Percentiles rank a stretch among this genome's conserved stretches.
These are phyloP conservation scores for Backusella tuberculispora DNA, from an alignment of 192 early-diverging fungal genomes.

Conservation along the genomic window DNA sequence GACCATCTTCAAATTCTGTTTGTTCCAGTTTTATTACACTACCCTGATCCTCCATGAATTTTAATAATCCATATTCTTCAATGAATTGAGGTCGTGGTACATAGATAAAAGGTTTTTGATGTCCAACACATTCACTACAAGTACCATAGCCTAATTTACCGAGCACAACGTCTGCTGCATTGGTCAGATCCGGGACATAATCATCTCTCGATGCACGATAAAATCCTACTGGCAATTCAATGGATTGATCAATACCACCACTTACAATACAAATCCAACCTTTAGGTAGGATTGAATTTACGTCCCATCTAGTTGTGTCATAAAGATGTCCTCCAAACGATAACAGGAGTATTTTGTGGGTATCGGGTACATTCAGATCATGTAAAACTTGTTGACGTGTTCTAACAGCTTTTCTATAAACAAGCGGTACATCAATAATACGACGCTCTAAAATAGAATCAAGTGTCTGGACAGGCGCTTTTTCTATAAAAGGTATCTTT, in stretches of 20 bases:
- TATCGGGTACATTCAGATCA: conserved; percentile 49
- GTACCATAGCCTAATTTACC: conserved; percentile 70
- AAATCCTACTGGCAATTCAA: conserved; percentile 50
- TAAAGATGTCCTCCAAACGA: conserved; percentile 26
- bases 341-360: conserved; percentile 44
- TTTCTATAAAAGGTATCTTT: conserved; percentile 25
- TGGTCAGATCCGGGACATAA: conserved; percentile 64
- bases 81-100: conserved; percentile 64
- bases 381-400: conserved; percentile 48
- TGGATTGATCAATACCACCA: conserved; percentile 48
- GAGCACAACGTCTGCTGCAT: conserved; percentile 61
- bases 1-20: conserved; percentile 58
- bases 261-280: conserved; percentile 65
- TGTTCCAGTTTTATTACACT: conserved; percentile 54
- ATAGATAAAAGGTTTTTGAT: conserved; percentile 58
- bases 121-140: conserved; percentile 65
- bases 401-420: conserved; percentile 52
- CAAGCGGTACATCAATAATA: conserved; percentile 60
- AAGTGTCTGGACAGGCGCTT: conserved; percentile 17
- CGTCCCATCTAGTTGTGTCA: conserved; percentile 16
- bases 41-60: conserved; percentile 62
- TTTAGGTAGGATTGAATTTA: conserved; percentile 46
- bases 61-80: conserved; percentile 59
- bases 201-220: conserved; percentile 57
- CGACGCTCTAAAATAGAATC: conserved; percentile 31